These are phyloP conservation scores for Sclerotinia nivalis DNA, from an alignment of 2,329 filamentous ascomycete genomes.

Conservation along the genomic window DNA sequence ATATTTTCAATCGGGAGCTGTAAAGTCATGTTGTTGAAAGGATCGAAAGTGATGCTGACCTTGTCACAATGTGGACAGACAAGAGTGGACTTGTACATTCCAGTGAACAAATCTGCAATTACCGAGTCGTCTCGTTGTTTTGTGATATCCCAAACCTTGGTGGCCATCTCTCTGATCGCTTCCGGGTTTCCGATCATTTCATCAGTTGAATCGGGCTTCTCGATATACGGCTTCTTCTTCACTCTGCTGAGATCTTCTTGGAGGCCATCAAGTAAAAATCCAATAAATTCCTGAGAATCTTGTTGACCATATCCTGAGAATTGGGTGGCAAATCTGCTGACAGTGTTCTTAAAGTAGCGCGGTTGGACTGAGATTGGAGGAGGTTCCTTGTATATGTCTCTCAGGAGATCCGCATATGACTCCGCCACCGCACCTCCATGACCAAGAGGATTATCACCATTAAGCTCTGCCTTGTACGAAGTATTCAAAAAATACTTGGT, in stretches of 20 bases:
- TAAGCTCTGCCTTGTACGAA: slow-evolving; percentile 77
- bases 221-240: slow-evolving; percentile 93
- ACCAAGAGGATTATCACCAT: slow-evolving; percentile 79
- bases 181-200: slow-evolving; percentile 84
- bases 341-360: slow-evolving; percentile 75
- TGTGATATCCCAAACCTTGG: slow-evolving; percentile 89
- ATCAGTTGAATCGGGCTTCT: slow-evolving; percentile 96
- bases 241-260: slow-evolving; percentile 95
- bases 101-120: slow-evolving; percentile 92
- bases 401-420: slow-evolving; percentile 74
- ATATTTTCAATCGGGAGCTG: slow-evolving; percentile 85
- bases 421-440: slow-evolving; percentile 86
- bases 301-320: slow-evolving; percentile 97
- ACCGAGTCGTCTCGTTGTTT: slow-evolving; percentile 91
- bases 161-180: slow-evolving; percentile 80
- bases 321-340: slow-evolving; percentile 77
- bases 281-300: slow-evolving; percentile 95
- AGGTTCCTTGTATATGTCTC: slow-evolving; percentile 73
- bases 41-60: slow-evolving; percentile 98
- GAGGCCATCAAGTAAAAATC: slow-evolving; percentile 89
- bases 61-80: slow-evolving; percentile 90
- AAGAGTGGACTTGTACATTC: slow-evolving; percentile 97
- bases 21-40: slow-evolving; percentile 91
- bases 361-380: slow-evolving; percentile 71
- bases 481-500: slow-evolving; percentile 84